Evolutionary conservation across 1,284 basidiomycete species (phyloP), one percentile per base, ranked within the genome.

Genomic region (Sanghuangporus weigelae): DNA sequence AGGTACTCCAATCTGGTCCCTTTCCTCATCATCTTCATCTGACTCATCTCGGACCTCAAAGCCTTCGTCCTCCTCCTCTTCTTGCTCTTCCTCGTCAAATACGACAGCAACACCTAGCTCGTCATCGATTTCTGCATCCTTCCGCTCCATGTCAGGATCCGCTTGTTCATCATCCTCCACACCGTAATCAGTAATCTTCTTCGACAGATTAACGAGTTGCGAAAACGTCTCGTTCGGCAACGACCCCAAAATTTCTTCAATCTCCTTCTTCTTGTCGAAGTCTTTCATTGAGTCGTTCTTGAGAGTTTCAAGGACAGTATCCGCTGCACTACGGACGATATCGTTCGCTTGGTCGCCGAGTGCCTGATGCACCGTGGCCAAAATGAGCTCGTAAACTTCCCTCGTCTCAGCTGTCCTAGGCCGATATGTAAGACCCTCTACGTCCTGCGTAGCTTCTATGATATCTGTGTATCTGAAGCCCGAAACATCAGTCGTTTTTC

Each of bases 291-390:
- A 79, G 68, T 97, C 95, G 71, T 88, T 91, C 78, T 98, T 99
- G 70, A 99, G 83, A 3, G 86, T 84, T 77, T 97, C 95, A 57
- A 99, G 79, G 0, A 96, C 89, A 0, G 86, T 86, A 75, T 99
- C 96, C 16, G 97, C 90, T 4, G 97, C 97, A 67, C 92, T 95
- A 26, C 96, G 89, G 58, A 99, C 88, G 69, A 99, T 89, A 68
- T 98, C 96, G 72, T 95, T 93, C 0, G 95, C 93, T 73, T 97
- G 95, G 77, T 98, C 97, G 1, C 96, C 96, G 10, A 99, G 83
- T 2, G 86, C 79, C 11, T 83, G 82, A 73, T 97, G 93, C 0
- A 98, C 90, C 44, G 87, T 78, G 10, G 90, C 87, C 14, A 99
- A 82, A 66, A 99, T 90, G 68, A 98, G 85, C 73, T 98, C 93